Base-by-base conservation (phyloP, 2,329 filamentous ascomycete genomes). In the Pleomassaria siparia region DNA sequence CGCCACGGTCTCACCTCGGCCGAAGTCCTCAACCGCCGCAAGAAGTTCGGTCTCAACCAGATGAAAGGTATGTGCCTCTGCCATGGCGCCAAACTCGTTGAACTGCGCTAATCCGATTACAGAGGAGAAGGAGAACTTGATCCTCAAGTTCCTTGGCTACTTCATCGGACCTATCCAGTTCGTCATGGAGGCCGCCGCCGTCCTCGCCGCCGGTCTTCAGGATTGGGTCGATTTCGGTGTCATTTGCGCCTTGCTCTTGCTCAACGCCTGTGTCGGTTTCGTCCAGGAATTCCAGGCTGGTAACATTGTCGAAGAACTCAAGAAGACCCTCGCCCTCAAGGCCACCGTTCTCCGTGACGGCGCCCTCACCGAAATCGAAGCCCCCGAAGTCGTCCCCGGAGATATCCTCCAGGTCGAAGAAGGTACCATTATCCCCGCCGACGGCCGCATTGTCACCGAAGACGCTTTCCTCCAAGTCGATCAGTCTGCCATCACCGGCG, bases 211-310 rank as follows among this genome's bases (percentile, higher is more conserved):
- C 53, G 88, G 88, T 83, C 83, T 95, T 33, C 74, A 88, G 73
- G 88, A 94, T 64, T 95, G 90, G 90, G 87, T 95, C 56, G 90
- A 95, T 77, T 92, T 95, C 66, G 90, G 89, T 79, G 89, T 95
- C 66, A 95, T 95, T 60, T 90, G 87, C 72, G 89, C 77, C 66
- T 80, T 95, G 42, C 81, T 95, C 9, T 71, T 95, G 57, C 86
- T 95, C 56, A 95, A 95, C 76, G 90, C 90, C 33, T 76, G 75
- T 55, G 90, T 95, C 55, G 89, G 90, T 75, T 95, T 95, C 74
- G 78, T 91, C 50, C 90, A 95, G 72, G 90, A 95, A 75, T 95
- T 81, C 74, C 89, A 95, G 74, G 90, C 90, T 53, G 90, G 88
- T 69, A 91, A 87, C 46, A 94, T 95, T 55, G 89, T 95, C 74